Percentiles rank a stretch among this genome's conserved stretches.
phyloP scores from a whole-genome alignment of 2,329 filamentous ascomycete genomes.

The Lasiodiplodia citricola region DNA sequence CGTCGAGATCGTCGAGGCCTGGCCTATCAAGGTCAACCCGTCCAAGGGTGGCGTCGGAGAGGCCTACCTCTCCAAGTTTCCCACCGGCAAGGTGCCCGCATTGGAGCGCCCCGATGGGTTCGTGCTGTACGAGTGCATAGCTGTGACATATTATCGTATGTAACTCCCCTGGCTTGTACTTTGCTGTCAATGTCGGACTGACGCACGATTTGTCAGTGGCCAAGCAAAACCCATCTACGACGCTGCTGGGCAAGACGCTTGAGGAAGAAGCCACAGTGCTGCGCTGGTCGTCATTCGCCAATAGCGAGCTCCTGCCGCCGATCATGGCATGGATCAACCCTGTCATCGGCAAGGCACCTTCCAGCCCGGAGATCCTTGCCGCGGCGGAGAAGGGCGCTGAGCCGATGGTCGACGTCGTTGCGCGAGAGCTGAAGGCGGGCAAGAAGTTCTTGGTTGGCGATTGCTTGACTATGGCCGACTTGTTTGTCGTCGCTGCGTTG shows the following conservation, averaged over 20 bases:
- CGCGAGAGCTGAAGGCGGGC: background rate
- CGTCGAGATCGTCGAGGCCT: slow-evolving; percentile 33
- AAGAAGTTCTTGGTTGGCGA: background rate
- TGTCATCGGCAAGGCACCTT: background rate
- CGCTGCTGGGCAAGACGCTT: background rate
- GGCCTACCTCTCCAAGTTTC: slow-evolving; percentile 58
- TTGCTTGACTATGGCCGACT: background rate
- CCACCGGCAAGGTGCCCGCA: slow-evolving; percentile 58
- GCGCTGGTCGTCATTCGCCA: slow-evolving; percentile 6
- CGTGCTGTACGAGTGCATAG: slow-evolving; percentile 51
- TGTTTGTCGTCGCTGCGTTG: slow-evolving; percentile 3
- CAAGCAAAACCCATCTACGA: background rate
- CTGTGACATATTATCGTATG: slow-evolving; percentile 50
- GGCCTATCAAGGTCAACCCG: slow-evolving; percentile 40
- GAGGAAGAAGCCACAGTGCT: background rate
- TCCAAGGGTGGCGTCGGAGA: slow-evolving; percentile 49
- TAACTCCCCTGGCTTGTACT: too few species aligned
- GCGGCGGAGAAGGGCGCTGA: background rate
- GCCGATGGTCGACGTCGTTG: slow-evolving; percentile 2
- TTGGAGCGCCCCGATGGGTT: slow-evolving; percentile 57
- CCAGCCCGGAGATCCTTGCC: background rate
- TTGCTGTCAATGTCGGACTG: background rate
- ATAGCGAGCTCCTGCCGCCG: background rate
- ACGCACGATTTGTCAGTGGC: background rate
- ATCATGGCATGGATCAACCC: slow-evolving; percentile 11